Base-by-base conservation (phyloP, 768 basidiomycete genomes). In the Panaeolus papilionaceus region DNA sequence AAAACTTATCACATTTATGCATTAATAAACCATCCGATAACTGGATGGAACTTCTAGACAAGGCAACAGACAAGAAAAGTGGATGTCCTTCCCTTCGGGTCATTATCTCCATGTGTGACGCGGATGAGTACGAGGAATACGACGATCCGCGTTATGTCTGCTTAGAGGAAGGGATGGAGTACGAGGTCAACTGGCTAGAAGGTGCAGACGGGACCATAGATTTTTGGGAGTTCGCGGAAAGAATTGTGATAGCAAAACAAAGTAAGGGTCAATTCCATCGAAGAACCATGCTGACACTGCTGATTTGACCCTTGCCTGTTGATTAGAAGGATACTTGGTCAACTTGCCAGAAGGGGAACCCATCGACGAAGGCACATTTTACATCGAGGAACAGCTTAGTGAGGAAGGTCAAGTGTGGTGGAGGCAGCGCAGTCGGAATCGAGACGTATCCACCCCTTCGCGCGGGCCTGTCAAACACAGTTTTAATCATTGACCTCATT, bases 11-110 rank as follows among this genome's bases (percentile, higher is more conserved):
- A 3, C 54, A 58, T 58, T 28, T 58, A 16, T 58, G 54, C 33
- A 28, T 58, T 58, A 28, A 58, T 58, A 28, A 28, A 58, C 54
- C 54, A 7, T 49, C 47, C 47, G 47, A 49, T n/a, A 58, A 58
- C 20, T 28, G 54, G 54, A 12, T 16, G 26, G 54, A 58, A 16
- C 26, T 58, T 14, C 33, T 58, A 16, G 54, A 28, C 54, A 28
- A 33, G 12, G 54, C 54, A 58, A 37, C 54, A 12, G 54, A 58
- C 54, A 58, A 33, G 54, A 37, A 33, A 33, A 37, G 2, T 4
- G 54, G 54, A 1, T 58, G 54, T 37, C 54, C 16, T 37, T 33
- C 26, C n/a, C 54, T 58, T 58, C 26, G 54, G 1, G 54, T 58
- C 54, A 28, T 58, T 12, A 33, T 58, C 6, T 28, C 26, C 54